Percentiles rank a stretch among this genome's conserved stretches.
Evolutionary conservation across 208 protist species (phyloP).

Genomic region (Angomonas ambiguus): DNA sequence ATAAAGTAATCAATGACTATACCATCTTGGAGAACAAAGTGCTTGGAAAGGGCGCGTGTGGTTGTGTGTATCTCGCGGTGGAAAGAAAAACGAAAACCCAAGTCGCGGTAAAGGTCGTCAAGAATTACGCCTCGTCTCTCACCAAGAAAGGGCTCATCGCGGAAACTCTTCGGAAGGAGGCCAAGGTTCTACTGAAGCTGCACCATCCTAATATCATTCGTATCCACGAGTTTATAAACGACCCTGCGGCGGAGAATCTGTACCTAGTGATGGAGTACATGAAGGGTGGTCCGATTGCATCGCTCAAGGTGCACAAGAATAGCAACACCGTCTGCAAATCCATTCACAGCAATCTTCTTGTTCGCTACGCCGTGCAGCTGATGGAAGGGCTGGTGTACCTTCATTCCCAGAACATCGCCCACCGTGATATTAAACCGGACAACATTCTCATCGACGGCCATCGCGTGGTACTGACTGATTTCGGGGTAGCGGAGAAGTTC

Average conservation of each 20-base stretch:
- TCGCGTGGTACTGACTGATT: constrained; percentile 67
- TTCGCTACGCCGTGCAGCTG: constrained; percentile 41
- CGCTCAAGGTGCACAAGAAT: constrained; percentile 20
- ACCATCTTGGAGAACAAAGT: no score
- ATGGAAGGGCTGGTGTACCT: constrained; percentile 59
- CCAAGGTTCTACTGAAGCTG: constrained; percentile 95
- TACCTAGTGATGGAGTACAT: constrained; percentile 95
- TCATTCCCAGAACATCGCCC: constrained; percentile 64
- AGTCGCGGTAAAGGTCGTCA: background rate
- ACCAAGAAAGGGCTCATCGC: constrained; percentile 45
- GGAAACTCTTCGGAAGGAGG: constrained; percentile 80
- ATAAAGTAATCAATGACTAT: no score
- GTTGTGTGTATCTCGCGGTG: constrained; percentile 48
- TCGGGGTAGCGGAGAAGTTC: constrained; percentile 80
- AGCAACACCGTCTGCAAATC: constrained; percentile 32
- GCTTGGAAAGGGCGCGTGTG: constrained; percentile 47
- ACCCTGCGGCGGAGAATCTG: constrained; percentile 82
- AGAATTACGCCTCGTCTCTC: constrained; percentile 31
- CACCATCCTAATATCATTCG: constrained; percentile 93
- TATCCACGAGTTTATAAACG: constrained; percentile 95
- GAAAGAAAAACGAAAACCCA: background rate
- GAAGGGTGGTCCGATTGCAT: constrained; percentile 52
- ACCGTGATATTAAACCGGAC: constrained; percentile 88
- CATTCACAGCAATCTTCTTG: constrained; percentile 25
- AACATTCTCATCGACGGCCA: constrained; percentile 71